These are phyloP conservation scores for Cadophora sp. DNA, from an alignment of 2,329 filamentous ascomycete genomes.

Conservation along the genomic window DNA sequence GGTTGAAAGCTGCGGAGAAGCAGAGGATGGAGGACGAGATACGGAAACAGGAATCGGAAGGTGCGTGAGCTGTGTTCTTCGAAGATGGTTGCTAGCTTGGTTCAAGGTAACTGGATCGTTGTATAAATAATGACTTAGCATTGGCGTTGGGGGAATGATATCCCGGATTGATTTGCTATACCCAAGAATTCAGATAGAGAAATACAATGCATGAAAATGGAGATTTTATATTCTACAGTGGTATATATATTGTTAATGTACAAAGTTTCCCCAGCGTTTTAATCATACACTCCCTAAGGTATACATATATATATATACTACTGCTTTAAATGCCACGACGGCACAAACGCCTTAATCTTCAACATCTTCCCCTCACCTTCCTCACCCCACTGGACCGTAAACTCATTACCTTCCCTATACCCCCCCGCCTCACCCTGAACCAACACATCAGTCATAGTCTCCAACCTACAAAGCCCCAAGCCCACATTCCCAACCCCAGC, in stretches of 20 bases:
- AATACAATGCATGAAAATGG: conserved; percentile 18
- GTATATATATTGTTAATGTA: background rate
- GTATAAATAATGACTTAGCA: conserved; percentile 35
- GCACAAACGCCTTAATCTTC: conserved; percentile 81
- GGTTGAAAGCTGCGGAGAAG: conserved; percentile 62
- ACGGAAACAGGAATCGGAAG: conserved; percentile 53
- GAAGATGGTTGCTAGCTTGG: too few species aligned
- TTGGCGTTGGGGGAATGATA: conserved; percentile 38
- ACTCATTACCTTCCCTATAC: conserved; percentile 53
- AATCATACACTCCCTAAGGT: background rate
- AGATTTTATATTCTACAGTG: conserved; percentile 13
- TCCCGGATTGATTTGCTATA: conserved; percentile 32
- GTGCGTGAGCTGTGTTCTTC: conserved; percentile 37
- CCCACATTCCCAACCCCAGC: conserved; percentile 84
- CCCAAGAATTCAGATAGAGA: conserved; percentile 26
- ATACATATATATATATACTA: background rate
- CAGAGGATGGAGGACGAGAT: conserved; percentile 60
- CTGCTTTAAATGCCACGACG: conserved; percentile 65
- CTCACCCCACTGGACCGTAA: conserved; percentile 55
- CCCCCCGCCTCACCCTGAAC: conserved; percentile 69
- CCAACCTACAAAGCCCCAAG: conserved; percentile 83
- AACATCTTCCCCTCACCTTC: conserved; percentile 52
- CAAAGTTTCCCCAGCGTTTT: background rate
- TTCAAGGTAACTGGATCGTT: background rate
- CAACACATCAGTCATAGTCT: conserved; percentile 85